Percentiles rank a stretch among this genome's conserved stretches.
Evolutionary conservation across 768 basidiomycete genomes (phyloP).

Genomic region (Rubroboletus satanas): DNA sequence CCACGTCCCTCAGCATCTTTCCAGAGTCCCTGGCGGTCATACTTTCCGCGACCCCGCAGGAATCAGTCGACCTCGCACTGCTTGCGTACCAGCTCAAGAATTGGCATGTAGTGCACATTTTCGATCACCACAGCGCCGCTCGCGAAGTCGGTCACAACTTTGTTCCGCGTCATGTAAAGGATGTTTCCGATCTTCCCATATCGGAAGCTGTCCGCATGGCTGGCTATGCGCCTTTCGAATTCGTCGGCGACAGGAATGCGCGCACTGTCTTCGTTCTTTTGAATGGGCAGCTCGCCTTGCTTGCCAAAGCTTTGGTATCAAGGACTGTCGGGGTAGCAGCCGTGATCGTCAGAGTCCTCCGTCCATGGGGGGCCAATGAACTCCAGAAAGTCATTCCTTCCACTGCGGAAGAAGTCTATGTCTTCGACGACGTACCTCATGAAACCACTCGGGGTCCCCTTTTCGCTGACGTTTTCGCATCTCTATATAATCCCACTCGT

Average conservation of each 20-base stretch:
- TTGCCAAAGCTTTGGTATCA: conserved; percentile 49
- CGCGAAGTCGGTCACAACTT: conserved; percentile 69
- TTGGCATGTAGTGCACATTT: conserved; percentile 80
- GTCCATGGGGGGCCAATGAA: conserved; percentile 75
- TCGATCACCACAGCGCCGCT: conserved; percentile 79
- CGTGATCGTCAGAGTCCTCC: conserved; percentile 71
- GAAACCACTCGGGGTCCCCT: conserved; percentile 58
- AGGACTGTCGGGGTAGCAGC: conserved; percentile 53
- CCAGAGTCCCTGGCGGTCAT: conserved; percentile 67
- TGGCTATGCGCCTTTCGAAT: conserved; percentile 77
- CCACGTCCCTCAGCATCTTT: conserved; percentile 55
- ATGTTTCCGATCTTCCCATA: conserved; percentile 32
- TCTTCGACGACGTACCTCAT: conserved; percentile 75
- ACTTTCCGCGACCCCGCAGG: conserved; percentile 80
- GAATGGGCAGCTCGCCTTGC: conserved; percentile 74
- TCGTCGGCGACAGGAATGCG: conserved; percentile 62
- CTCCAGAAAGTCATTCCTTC: conserved; percentile 58
- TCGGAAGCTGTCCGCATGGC: conserved; percentile 48
- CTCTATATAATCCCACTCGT: conserved; percentile 42
- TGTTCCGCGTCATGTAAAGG: conserved; percentile 34
- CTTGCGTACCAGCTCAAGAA: conserved; percentile 67
- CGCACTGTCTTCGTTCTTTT: conserved; percentile 63
- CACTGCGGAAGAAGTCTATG: conserved; percentile 56
- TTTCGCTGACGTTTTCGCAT: conserved; percentile 68
- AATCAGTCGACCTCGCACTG: conserved; percentile 71